These are phyloP conservation scores for Acorus calamus DNA, from an alignment of 106 monocot genomes.

Conservation along the genomic window DNA sequence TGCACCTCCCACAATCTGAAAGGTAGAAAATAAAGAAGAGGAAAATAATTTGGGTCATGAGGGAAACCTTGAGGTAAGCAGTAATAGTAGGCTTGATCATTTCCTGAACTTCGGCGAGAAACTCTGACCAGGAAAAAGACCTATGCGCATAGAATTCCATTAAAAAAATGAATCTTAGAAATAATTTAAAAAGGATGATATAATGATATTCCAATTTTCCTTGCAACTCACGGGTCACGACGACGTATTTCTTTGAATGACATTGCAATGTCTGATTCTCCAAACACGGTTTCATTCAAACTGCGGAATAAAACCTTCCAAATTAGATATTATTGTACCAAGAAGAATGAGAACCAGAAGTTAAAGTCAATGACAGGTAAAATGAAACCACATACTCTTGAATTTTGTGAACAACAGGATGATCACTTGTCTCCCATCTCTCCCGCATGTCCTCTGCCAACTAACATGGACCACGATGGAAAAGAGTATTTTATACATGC, in stretches of 20 bases:
- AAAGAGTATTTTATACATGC: too few relatives aligned
- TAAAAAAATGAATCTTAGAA: not conserved
- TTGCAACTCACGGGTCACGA: slow-evolving; percentile 74
- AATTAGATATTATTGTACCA: too few relatives aligned
- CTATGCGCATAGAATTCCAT: slow-evolving; percentile 25
- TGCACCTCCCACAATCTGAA: not conserved
- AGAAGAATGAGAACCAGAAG: too few relatives aligned
- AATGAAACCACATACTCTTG: slow-evolving; percentile 96
- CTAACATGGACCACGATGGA: slow-evolving; percentile 13
- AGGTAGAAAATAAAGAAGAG: not conserved
- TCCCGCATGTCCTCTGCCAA: slow-evolving; percentile 88
- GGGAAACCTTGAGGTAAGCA: slow-evolving; percentile 70
- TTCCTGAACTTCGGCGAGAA: slow-evolving; percentile 94
- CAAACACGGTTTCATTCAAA: slow-evolving; percentile 90
- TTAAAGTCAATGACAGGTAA: too few relatives aligned
- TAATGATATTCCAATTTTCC: not conserved
- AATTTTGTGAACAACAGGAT: slow-evolving; percentile 97
- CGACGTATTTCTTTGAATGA: slow-evolving; percentile 92
- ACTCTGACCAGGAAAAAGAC: slow-evolving; percentile 87
- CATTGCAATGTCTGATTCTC: slow-evolving; percentile 76
- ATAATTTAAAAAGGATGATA: not conserved
- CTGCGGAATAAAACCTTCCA: slow-evolving; percentile 21
- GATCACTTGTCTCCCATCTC: slow-evolving; percentile 89
- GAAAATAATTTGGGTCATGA: not conserved
- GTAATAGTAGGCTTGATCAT: slow-evolving; percentile 75